Percentiles rank a stretch among this genome's conserved stretches.
Conservation (phyloP, 2,329 filamentous ascomycete species). For the Triangularia verruculosa region DNA sequence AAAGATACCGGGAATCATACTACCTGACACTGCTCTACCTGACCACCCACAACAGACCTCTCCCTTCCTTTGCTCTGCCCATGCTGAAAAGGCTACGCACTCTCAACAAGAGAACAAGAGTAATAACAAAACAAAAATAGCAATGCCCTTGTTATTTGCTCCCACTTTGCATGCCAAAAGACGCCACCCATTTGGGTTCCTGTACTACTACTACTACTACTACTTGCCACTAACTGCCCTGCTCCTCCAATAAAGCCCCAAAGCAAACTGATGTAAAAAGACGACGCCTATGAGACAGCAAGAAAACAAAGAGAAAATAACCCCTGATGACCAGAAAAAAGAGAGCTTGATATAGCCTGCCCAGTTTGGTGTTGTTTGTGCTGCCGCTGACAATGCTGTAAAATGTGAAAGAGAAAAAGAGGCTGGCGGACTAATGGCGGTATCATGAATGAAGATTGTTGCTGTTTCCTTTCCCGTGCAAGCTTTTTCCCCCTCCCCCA, state of each 20-base stretch:
- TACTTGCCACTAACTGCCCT: too few relatives aligned
- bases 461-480: constrained; percentile 1
- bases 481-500: neutral
- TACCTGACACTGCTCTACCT: neutral
- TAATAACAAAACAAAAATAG: neutral
- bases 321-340: neutral
- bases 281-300: neutral
- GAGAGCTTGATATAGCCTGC: neutral
- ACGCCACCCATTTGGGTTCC: neutral
- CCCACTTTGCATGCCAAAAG: neutral
- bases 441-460: neutral
- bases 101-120: neutral
- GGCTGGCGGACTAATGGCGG: neutral
- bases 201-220: neutral
- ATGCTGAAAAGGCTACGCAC: neutral
- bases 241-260: neutral
- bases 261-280: neutral
- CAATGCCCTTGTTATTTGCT: neutral
- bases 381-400: constrained; percentile 1
- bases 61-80: neutral
- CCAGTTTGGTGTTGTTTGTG: neutral
- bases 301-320: neutral
- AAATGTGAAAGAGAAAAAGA: neutral
- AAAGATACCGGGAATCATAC: neutral
- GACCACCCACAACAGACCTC: neutral